phyloP scores from a whole-genome alignment of 257 asterid genomes.

The Solanum stenotomum region DNA sequence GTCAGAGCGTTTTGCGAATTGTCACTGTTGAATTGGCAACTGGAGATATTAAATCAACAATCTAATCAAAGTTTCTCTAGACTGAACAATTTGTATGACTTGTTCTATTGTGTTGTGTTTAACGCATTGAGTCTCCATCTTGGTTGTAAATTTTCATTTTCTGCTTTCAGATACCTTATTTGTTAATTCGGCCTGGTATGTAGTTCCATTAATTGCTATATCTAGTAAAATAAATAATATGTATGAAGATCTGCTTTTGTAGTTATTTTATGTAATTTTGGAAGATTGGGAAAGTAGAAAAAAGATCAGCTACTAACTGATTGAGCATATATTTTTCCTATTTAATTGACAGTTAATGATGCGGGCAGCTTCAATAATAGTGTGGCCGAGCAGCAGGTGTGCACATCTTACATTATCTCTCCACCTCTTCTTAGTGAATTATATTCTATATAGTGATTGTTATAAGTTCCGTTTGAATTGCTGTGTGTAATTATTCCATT shows the following conservation, averaged over 20 bases:
- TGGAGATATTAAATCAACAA: not conserved
- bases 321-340: conserved; percentile 1
- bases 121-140: not conserved
- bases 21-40: not conserved
- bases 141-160: not conserved
- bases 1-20: not conserved
- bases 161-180: not conserved
- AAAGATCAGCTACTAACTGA: not conserved
- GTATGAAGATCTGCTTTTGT: not conserved
- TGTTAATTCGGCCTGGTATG: not conserved
- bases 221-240: not conserved
- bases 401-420: conserved; percentile 4
- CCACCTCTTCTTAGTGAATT: not conserved
- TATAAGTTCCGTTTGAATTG: not conserved
- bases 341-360: conserved; percentile 68
- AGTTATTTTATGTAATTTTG: not conserved
- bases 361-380: conserved; percentile 97
- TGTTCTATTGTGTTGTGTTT: not conserved
- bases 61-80: not conserved
- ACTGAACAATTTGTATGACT: not conserved
- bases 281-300: not conserved
- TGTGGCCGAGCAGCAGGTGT: conserved; percentile 93
- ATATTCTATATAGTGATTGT: not conserved
- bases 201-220: not conserved
- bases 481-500: not conserved